Evolutionary conservation across 306 rosid genomes (phyloP), one percentile per base, ranked within the genome.

Genomic region (Adenanthera pavonina): DNA sequence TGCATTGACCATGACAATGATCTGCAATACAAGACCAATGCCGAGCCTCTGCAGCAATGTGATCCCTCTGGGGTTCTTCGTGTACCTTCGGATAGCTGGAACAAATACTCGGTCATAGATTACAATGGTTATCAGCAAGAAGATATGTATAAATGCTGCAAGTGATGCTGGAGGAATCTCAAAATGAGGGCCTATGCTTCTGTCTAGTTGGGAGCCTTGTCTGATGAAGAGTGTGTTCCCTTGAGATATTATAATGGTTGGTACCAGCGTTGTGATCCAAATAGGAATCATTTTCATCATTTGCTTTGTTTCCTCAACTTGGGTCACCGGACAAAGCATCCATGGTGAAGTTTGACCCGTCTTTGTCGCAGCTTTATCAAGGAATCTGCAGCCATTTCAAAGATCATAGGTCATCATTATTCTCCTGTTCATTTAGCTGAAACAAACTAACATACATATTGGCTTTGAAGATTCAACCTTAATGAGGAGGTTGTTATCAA

Each of bases 331-430:
- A 78, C 93, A 87, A 60, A 84, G 91, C 76, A 67, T 85, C 97
- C 97, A 90, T 36, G 88, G 74, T 56, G 90, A 84, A 16, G 85
- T 81, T 74, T 82, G 41, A 15, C 72, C 81, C 0, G 71, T 89
- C 79, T 73, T 87, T 12, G 86, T 86, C 0, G 96, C 91, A 0
- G 92, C 96, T 76, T 90, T 91, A 86, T 91, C 92, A 17, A 90
- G 92, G 76, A 92, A 92, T 76, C 97, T 92, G 84, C 84, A 64
- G 1, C 16, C 46, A 69, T 69, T 38, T 56, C n/a, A 19, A n/a
- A 7, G 33, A 54, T 54, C 61, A n/a, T n/a, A 2, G 19, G 7
- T 17, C 59, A 17, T 17, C 59, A 57, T 57, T 57, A 57, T 20
- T 17, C 6, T 1, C 5, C 2, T 12, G 2, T 49, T 49, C 54